A percentile compares a stretch with the other conserved stretches of the same genome.
Evolutionary conservation across 169 alveolate genomes (phyloP).

Genomic region (Cyclospora cayetanensis): DNA sequence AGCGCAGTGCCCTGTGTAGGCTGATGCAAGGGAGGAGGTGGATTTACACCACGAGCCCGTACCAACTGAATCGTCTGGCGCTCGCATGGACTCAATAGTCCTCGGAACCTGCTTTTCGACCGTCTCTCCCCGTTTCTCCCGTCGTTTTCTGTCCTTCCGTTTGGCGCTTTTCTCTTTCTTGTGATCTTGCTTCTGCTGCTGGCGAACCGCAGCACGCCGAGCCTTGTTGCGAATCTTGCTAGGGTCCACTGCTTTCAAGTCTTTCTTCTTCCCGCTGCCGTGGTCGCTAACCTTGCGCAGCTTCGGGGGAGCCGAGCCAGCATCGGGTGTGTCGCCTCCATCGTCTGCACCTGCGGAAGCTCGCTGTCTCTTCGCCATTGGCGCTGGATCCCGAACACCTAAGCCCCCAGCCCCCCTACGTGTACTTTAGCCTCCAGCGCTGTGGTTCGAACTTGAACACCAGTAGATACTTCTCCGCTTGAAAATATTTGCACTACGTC

Average conservation of each 20-base stretch:
- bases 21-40: background rate
- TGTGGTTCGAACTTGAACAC: background rate
- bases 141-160: slow-evolving; percentile 1
- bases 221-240: slow-evolving; percentile 19
- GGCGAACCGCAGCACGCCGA: background rate
- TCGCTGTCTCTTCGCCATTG: background rate
- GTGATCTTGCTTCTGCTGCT: slow-evolving; percentile 32
- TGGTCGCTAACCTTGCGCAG: background rate
- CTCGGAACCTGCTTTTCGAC: slow-evolving; percentile 33
- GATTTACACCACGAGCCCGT: background rate
- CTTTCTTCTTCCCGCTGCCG: background rate
- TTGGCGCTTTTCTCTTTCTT: background rate
- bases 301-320: background rate
- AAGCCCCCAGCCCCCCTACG: no score
- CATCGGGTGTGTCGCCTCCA: background rate
- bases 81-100: slow-evolving; percentile 36
- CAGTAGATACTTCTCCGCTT: no score
- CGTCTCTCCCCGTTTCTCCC: background rate
- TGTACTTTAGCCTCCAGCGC: background rate
- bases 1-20: background rate
- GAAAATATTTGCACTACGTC: no score
- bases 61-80: slow-evolving; percentile 44
- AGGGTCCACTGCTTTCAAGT: background rate
- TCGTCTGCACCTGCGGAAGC: background rate
- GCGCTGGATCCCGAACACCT: no score